Base-by-base conservation (phyloP, 352 stramenopile species). In the Phytophthora pseudosyringae region DNA sequence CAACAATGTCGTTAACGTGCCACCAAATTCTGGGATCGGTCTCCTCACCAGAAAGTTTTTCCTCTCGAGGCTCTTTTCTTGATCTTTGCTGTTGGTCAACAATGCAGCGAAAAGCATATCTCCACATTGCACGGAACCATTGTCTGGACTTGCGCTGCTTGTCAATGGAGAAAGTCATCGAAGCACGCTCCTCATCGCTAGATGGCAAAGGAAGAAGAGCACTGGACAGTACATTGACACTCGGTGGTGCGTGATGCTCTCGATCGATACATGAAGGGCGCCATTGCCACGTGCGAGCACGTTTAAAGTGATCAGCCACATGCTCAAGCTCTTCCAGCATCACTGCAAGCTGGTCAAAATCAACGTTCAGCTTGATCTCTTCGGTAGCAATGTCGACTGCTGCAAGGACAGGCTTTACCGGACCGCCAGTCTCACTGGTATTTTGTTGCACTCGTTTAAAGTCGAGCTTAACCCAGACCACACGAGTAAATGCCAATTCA, bases 81-180 rank as follows among this genome's bases (percentile, higher is more conserved):
- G 26, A 59, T 25, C 64, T 61, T 39, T 55, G 67, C 5, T 60
- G 65, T 13, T 78, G 57, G 3, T 80, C 56, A 5, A 90, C 47
- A 10, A 91, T 62, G 33, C 79, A 85, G 5, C 64, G 71, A 11
- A 76, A 75, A 25, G 85, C 83, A 33, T 87, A 94, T 26, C 69
- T 73, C 85, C 85, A 94, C 79, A 91, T 90, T 15, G 52, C 73
- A 6, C 80, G 74, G n/a, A 88, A 66, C 83, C 83, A 92, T 21
- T 36, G 36, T 5, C 66, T 68, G 29, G 73, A 73, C 31, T 75
- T 76, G 32, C 62, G 61, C 8, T 82, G 73, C 21, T 79, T 85
- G 11, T 73, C 60, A 0, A 52, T n/a, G 12, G 54, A 64, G 13
- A 74, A 62, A 56, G 18, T 29, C 11, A 61, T 21, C 39, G 38